Conservation (phyloP, 2,329 filamentous ascomycete genomes). For the Penicillium paneum region DNA sequence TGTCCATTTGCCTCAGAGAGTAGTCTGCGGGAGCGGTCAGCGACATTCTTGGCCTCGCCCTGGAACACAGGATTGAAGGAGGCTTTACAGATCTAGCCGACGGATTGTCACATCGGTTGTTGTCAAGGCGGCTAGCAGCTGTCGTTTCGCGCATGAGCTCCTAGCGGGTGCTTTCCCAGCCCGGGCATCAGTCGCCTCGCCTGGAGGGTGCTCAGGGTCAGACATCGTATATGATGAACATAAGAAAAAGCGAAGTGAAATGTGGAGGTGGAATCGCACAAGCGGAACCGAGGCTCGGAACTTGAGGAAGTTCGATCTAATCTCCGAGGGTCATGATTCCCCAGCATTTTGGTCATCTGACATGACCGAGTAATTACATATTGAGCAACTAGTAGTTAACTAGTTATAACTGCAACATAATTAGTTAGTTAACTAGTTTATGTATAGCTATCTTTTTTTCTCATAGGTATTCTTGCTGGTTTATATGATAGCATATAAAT, state of each 20-base stretch:
- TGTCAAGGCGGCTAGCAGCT: conserved; percentile 27
- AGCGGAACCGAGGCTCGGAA: conserved; percentile 31
- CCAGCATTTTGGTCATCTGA: background rate
- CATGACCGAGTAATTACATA: too few species aligned
- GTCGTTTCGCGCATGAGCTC: conserved; percentile 22
- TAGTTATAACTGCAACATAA: too few species aligned
- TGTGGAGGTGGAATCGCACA: conserved; percentile 6
- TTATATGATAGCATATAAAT: background rate
- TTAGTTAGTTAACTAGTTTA: too few species aligned
- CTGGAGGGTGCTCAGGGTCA: conserved; percentile 16
- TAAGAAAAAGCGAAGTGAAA: conserved; percentile 5
- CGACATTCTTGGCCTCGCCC: background rate
- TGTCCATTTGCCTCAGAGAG: conserved; percentile 66
- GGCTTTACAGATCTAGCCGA: conserved; percentile 31
- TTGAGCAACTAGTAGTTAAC: too few species aligned
- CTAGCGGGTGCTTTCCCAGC: conserved; percentile 17
- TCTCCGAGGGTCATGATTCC: conserved; percentile 1
- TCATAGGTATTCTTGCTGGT: background rate
- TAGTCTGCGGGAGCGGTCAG: conserved; percentile 46
- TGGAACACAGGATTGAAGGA: background rate
- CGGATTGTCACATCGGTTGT: conserved; percentile 30
- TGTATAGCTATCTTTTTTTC: background rate
- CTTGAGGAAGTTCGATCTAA: conserved; percentile 10
- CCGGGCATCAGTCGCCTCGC: conserved; percentile 15
- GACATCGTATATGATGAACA: conserved; percentile 18